These are phyloP conservation scores for Rutidosis leptorrhynchoides DNA, from an alignment of 129 eudicot species.

Conservation along the genomic window DNA sequence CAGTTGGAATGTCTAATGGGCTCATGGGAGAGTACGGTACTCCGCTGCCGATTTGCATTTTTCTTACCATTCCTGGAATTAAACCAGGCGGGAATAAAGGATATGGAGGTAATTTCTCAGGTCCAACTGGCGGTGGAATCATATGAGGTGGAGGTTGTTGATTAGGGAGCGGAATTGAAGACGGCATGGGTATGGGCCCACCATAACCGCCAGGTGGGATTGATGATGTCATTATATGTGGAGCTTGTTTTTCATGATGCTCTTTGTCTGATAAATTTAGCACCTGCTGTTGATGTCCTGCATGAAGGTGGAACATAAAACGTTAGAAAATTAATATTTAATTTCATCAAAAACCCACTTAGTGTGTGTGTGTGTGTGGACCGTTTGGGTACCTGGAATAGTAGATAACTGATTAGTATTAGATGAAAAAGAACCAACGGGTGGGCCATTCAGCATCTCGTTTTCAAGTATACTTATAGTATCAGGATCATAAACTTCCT, in stretches of 20 bases:
- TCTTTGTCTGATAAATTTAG: conserved; percentile 50
- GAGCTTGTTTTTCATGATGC: conserved; percentile 51
- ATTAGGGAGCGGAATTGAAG: conserved; percentile 44
- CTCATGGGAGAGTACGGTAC: conserved; percentile 99
- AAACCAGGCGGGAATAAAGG: conserved; percentile 97
- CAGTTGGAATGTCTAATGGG: conserved; percentile 61
- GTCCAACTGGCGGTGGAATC: conserved; percentile 35
- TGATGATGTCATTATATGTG: conserved; percentile 39
- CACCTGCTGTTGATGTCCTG: conserved; percentile 50
- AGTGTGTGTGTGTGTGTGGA: not conserved
- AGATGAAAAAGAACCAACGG: conserved; percentile 41
- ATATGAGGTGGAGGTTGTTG: conserved; percentile 36
- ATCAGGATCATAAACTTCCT: conserved; percentile 93
- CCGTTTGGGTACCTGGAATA: conserved; percentile 43
- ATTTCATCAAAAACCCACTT: not conserved
- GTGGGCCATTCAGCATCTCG: conserved; percentile 76
- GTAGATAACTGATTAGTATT: conserved; percentile 44
- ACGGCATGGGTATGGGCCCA: conserved; percentile 29
- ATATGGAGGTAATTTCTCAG: conserved; percentile 72
- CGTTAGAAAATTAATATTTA: not conserved
- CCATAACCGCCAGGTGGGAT: conserved; percentile 40
- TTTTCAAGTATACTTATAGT: conserved; percentile 72
- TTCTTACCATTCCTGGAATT: conserved; percentile 94
- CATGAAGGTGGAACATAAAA: conserved; percentile 5
- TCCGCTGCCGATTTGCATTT: conserved; percentile 96